Percentiles rank a stretch among this genome's conserved stretches.
Evolutionary conservation across 108 stramenopile species (phyloP).

Genomic region (Stephanodiscus minutulus): DNA sequence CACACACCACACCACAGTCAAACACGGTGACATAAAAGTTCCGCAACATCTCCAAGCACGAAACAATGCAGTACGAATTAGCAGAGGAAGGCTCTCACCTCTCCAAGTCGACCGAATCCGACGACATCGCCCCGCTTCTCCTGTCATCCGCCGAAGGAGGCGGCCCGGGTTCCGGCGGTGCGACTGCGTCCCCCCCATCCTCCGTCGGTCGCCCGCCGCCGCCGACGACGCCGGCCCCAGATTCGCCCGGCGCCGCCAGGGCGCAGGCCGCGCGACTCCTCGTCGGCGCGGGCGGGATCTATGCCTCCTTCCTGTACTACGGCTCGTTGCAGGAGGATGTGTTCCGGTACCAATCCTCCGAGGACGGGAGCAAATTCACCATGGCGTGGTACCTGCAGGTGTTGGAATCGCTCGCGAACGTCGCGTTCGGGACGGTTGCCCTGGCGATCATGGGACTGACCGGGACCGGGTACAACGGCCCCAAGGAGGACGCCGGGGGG

Average conservation of each 20-base stretch:
- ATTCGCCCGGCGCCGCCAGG: conserved; percentile 1
- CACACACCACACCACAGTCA: too few species aligned
- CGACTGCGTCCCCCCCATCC: neutral
- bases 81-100: neutral
- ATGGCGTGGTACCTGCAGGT: conserved; percentile 75
- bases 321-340: conserved; percentile 90
- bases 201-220: neutral
- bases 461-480: conserved; percentile 10
- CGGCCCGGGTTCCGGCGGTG: neutral
- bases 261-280: conserved; percentile 52
- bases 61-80: conserved; percentile 1
- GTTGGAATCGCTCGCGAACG: conserved; percentile 70
- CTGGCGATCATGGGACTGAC: conserved; percentile 38
- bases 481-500: neutral
- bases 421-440: conserved; percentile 58
- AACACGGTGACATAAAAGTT: too few species aligned
- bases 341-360: conserved; percentile 57
- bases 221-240: neutral
- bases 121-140: conserved; percentile 3
- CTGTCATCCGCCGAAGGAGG: neutral
- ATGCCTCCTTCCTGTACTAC: conserved; percentile 79
- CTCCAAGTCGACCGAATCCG: too few species aligned
- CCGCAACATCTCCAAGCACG: neutral
- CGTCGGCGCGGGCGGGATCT: conserved; percentile 79
- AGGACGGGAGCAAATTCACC: conserved; percentile 65